A percentile compares a stretch with the other conserved stretches of the same genome.
These are phyloP conservation scores for Neurospora sp. DNA, from an alignment of 2,329 filamentous ascomycete genomes.

Conservation along the genomic window DNA sequence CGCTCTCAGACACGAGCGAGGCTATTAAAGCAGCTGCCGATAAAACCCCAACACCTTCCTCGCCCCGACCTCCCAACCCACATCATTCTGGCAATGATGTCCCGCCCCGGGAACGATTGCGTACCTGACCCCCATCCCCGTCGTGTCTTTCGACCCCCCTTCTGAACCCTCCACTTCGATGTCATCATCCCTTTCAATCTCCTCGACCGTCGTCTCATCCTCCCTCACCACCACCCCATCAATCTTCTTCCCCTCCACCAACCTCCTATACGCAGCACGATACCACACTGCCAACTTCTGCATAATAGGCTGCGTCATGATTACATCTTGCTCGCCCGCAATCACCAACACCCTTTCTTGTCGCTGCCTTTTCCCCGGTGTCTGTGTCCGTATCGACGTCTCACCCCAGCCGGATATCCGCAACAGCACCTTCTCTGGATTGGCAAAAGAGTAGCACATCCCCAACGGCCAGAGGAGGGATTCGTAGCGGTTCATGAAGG, in stretches of 20 bases:
- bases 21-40: conserved; percentile 13
- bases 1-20: background rate
- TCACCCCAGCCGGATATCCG: conserved; percentile 23
- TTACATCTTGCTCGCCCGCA: conserved; percentile 29
- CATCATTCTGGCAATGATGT: conserved; percentile 45
- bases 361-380: conserved; percentile 1
- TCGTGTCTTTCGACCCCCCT: background rate
- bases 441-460: conserved; percentile 35
- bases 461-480: conserved; percentile 41
- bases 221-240: conserved; percentile 13
- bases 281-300: conserved; percentile 29
- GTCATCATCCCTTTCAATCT: background rate
- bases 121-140: conserved; percentile 29
- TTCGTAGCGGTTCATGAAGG: conserved; percentile 37
- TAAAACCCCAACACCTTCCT: conserved; percentile 34
- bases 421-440: conserved; percentile 28
- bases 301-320: conserved; percentile 30
- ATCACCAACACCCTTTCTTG: conserved; percentile 27
- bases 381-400: too few relatives aligned
- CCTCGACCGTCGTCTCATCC: conserved; percentile 10
- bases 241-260: conserved; percentile 23
- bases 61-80: conserved; percentile 36
- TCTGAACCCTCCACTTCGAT: background rate
- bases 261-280: conserved; percentile 20
- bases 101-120: conserved; percentile 33